Base-by-base conservation (phyloP, 495 filamentous ascomycete genomes). In the Penicillium parvum region DNA sequence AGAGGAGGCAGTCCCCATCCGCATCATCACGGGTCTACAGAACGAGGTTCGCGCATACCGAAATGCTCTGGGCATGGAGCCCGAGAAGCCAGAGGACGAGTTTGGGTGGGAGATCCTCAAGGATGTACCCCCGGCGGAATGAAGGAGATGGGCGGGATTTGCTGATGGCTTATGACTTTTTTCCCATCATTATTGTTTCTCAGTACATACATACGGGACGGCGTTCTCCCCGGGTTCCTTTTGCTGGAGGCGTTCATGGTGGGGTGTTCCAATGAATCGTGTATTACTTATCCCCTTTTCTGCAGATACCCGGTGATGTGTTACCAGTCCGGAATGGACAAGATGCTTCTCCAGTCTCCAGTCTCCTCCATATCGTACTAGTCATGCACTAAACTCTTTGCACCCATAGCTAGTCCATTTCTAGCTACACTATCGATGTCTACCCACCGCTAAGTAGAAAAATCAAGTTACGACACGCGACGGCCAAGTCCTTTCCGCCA, bases 11-110 rank as follows among this genome's bases (percentile, higher is more conserved):
- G 25, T 61, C 18, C 72, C 71, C 5, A 30, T 74, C n/a, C 66
- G 69, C 9, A 52, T 78, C 32, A 59, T 78, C n/a, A 57, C 66
- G 7, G 74, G 73, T 15, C 56, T 78, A 7, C 74, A 78, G 49
- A 76, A 73, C 30, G 74, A 78, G 46, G 73, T 78, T n/a, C 67
- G 74, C 12, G 71, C 72, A 21, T 73, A 74, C 39, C 69, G 74
- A 40, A 64, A 69, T 28, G 73, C 73, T 4, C 57, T 78, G 16
- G 73, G 74, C 7, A 71, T 78, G 69, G 74, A 76, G 43, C 52
- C 64, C 1, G 74, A 78, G 54, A 71, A 65, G 37, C 61, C 63
- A 4, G 73, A 78, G 29, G 71, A 76, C 7, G 74, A 78, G 54
- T 75, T 63, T 43, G 74, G 74, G 19, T 78, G 67, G 66, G 73